A percentile compares a stretch with the other conserved stretches of the same genome.
Conservation (phyloP, 495 filamentous ascomycete species). For the Stereocaulon alpinum region DNA sequence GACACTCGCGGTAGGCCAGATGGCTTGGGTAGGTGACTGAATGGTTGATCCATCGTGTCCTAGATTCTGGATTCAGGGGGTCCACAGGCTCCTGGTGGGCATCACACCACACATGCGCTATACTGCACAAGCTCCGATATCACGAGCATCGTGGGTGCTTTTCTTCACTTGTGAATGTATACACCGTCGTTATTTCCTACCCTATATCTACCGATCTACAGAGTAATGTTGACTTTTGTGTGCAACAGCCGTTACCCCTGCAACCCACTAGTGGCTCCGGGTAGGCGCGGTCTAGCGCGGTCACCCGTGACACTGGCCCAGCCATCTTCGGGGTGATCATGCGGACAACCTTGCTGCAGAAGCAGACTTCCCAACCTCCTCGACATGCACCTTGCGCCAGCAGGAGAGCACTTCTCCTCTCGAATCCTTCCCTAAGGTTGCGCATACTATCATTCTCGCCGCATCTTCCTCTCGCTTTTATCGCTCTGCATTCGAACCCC, state of each 20-base stretch:
- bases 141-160: neutral
- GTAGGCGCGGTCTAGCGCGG: slow-evolving; percentile 5
- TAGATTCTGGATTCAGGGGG: neutral
- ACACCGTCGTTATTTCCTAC: neutral
- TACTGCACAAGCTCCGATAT: no score
- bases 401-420: neutral
- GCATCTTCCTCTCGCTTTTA: neutral
- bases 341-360: slow-evolving; percentile 12
- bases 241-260: slow-evolving; percentile 4
- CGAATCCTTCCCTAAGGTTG: neutral
- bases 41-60: slow-evolving; percentile 6
- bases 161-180: neutral
- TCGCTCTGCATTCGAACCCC: slow-evolving; percentile 2
- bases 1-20: slow-evolving; percentile 31
- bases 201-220: no score
- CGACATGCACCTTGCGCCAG: slow-evolving; percentile 5
- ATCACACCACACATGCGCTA: neutral
- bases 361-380: slow-evolving; percentile 5
- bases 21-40: slow-evolving; percentile 5
- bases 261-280: slow-evolving; percentile 3
- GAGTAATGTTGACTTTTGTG: neutral
- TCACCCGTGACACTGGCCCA: slow-evolving; percentile 1
- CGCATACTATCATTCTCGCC: no score
- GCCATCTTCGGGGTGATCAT: slow-evolving; percentile 5
- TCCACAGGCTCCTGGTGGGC: no score